Base-by-base conservation (phyloP, 2,329 filamentous ascomycete species). In the Aspergillus ibericus region DNA sequence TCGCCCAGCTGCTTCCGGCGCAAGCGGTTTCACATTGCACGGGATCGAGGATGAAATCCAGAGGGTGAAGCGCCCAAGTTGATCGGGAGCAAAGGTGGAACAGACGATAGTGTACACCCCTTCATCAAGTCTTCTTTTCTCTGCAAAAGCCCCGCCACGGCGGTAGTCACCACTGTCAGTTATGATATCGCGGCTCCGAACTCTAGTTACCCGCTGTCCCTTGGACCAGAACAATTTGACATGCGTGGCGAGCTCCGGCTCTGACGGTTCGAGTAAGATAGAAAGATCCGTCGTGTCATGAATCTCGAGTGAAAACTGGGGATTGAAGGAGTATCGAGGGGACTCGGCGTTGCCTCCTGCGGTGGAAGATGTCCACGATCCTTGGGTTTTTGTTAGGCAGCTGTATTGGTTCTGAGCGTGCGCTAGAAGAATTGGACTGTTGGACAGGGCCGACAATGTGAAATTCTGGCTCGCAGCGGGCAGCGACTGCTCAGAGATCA, bases 161-260 rank as follows among this genome's bases (percentile, higher is more conserved):
- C 90, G 87, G 75, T 99, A 97, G 65, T 96, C 92, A n/a, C 91
- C 91, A 34, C 91, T 96, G 56, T 91, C 88, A 20, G 85, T 85
- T 22, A 96, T 83, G 38, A 98, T 85, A 70, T 97, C 93, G 65
- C 90, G 87, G 53, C 63, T 85, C 81, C 50, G 87, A 15, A 96
- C 82, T 20, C 84, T 79, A 16, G 86, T 83, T 1, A 95, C 84
- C 38, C 93, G 86, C 64, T 87, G 83, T 10, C 92, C 90, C 46
- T 84, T 78, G 4, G 89, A 89, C 83, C 91, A 92, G 35, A 96
- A 86, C 3, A 98, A 78, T 67, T 93, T 93, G 54, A 96, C 84
- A 70, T 97, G 92, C 1, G 96, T 84, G 15, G 92, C 88, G 18
- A 93, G 77, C 50, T 91, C 86, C 35, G 83, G 80, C 22, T 82